These are phyloP conservation scores for Venturia oleaginea DNA, from an alignment of 2,329 filamentous ascomycete genomes.

Conservation along the genomic window DNA sequence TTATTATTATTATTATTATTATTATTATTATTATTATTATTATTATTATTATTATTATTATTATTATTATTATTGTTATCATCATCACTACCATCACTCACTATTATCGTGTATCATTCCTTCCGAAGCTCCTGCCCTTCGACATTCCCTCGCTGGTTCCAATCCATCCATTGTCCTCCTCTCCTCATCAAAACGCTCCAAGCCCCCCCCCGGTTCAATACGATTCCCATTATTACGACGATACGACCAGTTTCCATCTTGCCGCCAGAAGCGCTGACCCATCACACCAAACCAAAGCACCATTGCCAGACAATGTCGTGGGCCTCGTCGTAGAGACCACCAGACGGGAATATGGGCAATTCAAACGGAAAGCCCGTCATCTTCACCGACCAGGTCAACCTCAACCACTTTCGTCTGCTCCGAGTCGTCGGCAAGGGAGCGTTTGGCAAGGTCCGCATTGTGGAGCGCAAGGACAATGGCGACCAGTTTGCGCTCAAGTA, in stretches of 20 bases:
- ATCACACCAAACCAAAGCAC: not conserved
- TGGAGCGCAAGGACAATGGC: slow-evolving; percentile 91
- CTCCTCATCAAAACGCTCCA: not conserved
- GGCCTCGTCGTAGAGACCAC: not conserved
- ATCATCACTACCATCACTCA: no score
- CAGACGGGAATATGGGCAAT: slow-evolving; percentile 66
- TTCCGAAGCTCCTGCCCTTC: no score
- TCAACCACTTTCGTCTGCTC: slow-evolving; percentile 92
- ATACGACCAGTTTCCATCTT: not conserved
- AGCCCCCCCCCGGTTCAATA: not conserved
- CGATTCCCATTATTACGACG: not conserved
- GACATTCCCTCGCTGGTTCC: not conserved
- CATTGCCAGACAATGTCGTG: not conserved
- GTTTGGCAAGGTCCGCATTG: slow-evolving; percentile 97
- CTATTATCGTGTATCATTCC: no score
- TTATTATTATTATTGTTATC: no score
- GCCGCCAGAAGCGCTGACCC: not conserved
- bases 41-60: no score
- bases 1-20: no score
- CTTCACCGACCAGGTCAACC: slow-evolving; percentile 89
- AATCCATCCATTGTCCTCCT: not conserved
- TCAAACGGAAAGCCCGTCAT: slow-evolving; percentile 88
- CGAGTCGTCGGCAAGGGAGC: slow-evolving; percentile 95
- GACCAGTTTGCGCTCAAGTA: slow-evolving; percentile 96
- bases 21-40: no score